A percentile compares a stretch with the other conserved stretches of the same genome.
Evolutionary conservation across 768 basidiomycete genomes (phyloP).

Genomic region (Phaeotremella skinneri): DNA sequence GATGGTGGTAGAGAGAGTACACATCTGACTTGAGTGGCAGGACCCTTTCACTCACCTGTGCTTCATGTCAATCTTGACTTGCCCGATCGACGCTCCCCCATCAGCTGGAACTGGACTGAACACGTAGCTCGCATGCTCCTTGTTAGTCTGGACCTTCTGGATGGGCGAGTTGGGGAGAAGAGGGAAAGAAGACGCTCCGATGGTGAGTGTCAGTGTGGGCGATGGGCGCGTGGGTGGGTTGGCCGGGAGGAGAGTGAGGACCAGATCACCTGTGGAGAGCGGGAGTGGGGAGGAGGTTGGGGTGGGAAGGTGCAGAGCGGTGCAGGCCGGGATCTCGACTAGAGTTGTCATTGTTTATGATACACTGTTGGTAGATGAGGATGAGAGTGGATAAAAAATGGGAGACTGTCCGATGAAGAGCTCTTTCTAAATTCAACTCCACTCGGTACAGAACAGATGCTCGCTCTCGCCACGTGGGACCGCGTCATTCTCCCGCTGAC

Average conservation of each 20-base stretch:
- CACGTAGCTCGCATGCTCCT: conserved; percentile 42
- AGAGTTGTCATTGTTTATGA: conserved; percentile 40
- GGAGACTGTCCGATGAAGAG: neutral
- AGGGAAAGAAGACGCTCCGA: conserved; percentile 44
- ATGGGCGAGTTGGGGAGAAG: conserved; percentile 38
- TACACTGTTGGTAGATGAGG: neutral
- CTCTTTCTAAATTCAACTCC: too few relatives aligned
- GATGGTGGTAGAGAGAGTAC: neutral
- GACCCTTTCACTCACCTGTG: conserved; percentile 25
- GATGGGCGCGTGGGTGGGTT: conserved; percentile 41
- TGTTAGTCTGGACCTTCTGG: conserved; percentile 35
- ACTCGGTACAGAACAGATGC: too few relatives aligned
- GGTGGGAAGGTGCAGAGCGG: conserved; percentile 41
- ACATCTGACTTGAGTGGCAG: neutral
- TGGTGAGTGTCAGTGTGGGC: conserved; percentile 37
- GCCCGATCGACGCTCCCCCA: conserved; percentile 38
- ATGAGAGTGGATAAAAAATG: neutral
- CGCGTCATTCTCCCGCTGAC: neutral
- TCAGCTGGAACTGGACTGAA: conserved; percentile 42
- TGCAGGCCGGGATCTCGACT: conserved; percentile 32
- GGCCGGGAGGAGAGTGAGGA: conserved; percentile 42
- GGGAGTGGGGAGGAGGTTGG: conserved; percentile 29
- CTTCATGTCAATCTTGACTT: conserved; percentile 41
- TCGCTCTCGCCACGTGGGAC: neutral
- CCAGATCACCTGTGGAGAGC: conserved; percentile 41